Base-by-base conservation (phyloP, 2,329 filamentous ascomycete genomes). In the Xylariaceae sp. region DNA sequence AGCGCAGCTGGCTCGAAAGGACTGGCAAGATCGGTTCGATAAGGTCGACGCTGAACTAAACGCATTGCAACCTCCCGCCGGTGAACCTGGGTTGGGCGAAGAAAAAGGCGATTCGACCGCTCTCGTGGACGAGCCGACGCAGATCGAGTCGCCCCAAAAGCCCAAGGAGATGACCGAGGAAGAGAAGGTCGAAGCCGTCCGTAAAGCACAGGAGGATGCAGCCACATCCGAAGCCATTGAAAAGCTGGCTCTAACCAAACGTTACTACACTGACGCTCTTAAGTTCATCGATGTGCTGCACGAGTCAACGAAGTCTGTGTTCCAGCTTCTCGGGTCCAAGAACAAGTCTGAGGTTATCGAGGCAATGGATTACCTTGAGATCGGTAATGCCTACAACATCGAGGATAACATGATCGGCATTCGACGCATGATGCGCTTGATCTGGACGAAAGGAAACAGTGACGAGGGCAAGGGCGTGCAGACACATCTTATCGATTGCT, bases 331-430 rank as follows among this genome's bases (percentile, higher is more conserved):
- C 3, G 88, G 89, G 4, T 94, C 93, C 22, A 88, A 87, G 59
- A 98, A 98, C 72, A 98, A 98, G 74, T 95, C 88, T 55, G 93
- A 98, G 63, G 87, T 97, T 19, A 95, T 98, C 48, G 94, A 98
- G 64, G 93, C 94, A 13, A 98, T 98, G 82, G 93, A 98, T 62
- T 98, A 94, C 66, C 95, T 98, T 53, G 89, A 94, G 53, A 81
- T 95, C 34, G 85, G 93, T 34, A 90, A 98, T 62, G 91, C 90
- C 4, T 97, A 97, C 74, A 93, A 94, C 63, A 85, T 98, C 44
- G 87, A 96, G 63, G 88, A 93, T 52, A 89, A 94, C 59, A 90
- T 95, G 63, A 69, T 85, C 30, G 93, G 94, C 43, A 97, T 98
- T 57, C 81, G 91, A 44, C 85, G 89, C 43, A 98, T 98, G 93